Base-by-base conservation (phyloP, 139 green algal species). In the Coelastrella sp. region DNA sequence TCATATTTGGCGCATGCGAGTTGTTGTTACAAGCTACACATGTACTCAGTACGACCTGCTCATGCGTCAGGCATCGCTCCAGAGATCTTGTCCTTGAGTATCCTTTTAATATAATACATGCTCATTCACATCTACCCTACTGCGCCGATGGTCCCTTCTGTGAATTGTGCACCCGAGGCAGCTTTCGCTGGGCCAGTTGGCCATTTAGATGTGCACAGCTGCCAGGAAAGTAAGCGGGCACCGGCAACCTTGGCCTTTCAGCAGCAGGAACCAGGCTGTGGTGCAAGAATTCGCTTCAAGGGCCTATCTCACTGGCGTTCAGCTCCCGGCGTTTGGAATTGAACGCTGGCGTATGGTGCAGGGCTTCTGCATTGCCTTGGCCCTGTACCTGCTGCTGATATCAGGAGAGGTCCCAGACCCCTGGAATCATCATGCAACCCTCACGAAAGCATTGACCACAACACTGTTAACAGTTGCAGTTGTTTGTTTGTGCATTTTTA, bases 231-330 rank as follows among this genome's bases (percentile, higher is more conserved):
- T 49, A 49, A 49, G 35, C 35, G 35, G 35, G 35, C 35, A 49
- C 35, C 35, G 35, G 35, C 35, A 49, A 49, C 35, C 35, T 49
- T 49, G 35, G 35, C 35, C 35, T 35, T 79, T 79, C 4, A 79
- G 73, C 73, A 79, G 73, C 73, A 49, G 73, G 12, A 79, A 79
- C 22, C n/a, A 22, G 10, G 73, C 73, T 79, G 73, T 72, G 63
- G 12, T 72, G 63, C 12, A 72, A 72, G 63, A 17, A 14, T 14
- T 72, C 63, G 15, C 3, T 17, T 22, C 3, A 22, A 72, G 63
- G 12, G 12, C 63, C 63, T 17, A 72, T 17, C 15, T 49, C 35
- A 49, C 1, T 49, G 35, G 35, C 35, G 35, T 49, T 49, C 3
- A 49, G 35, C 35, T 49, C 35, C 35, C 35, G 35, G 35, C 35